Percentiles rank a stretch among this genome's conserved stretches.
These are phyloP conservation scores for Rhizopus arrhizus DNA, from an alignment of 371 early-diverging fungal genomes.

Conservation along the genomic window DNA sequence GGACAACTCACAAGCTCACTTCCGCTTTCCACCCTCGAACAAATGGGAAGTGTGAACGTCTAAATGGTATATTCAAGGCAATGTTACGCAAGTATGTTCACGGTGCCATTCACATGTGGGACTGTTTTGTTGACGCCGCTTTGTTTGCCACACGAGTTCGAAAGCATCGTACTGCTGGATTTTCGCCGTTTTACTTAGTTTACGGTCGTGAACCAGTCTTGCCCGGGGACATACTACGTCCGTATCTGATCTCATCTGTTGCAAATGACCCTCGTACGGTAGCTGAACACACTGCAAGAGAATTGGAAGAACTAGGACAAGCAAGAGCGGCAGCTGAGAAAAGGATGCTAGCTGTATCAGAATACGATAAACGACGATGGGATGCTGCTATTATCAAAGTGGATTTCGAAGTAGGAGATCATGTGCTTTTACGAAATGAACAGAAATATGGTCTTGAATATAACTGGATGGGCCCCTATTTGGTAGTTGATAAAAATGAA, in stretches of 20 bases:
- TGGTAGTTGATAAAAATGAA: constrained; percentile 4
- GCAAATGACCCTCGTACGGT: constrained; percentile 5
- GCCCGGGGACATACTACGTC: constrained; percentile 13
- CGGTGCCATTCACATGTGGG: too few relatives aligned
- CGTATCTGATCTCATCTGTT: constrained; percentile 1
- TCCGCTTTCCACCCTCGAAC: constrained; percentile 39
- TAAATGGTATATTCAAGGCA: too few relatives aligned
- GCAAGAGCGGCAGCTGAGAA: constrained; percentile 4
- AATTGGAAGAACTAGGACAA: constrained; percentile 9
- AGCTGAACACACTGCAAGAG: constrained; percentile 5
- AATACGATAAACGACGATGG: constrained; percentile 10
- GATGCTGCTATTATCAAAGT: constrained; percentile 6
- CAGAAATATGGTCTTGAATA: constrained; percentile 18
- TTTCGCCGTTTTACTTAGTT: too few relatives aligned
- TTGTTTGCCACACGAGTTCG: constrained; percentile 15
- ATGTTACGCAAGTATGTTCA: too few relatives aligned
- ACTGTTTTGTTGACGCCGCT: too few relatives aligned
- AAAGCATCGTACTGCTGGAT: constrained; percentile 11
- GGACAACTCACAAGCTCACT: constrained; percentile 10
- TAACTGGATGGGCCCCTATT: constrained; percentile 13
- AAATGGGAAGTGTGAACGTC: too few relatives aligned
- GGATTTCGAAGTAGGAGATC: constrained; percentile 17
- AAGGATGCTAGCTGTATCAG: not conserved
- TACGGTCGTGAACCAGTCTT: constrained; percentile 21
- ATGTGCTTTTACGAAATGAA: too few relatives aligned